Conservation (phyloP, 1,284 basidiomycete genomes). For the Phlebopus sp. region DNA sequence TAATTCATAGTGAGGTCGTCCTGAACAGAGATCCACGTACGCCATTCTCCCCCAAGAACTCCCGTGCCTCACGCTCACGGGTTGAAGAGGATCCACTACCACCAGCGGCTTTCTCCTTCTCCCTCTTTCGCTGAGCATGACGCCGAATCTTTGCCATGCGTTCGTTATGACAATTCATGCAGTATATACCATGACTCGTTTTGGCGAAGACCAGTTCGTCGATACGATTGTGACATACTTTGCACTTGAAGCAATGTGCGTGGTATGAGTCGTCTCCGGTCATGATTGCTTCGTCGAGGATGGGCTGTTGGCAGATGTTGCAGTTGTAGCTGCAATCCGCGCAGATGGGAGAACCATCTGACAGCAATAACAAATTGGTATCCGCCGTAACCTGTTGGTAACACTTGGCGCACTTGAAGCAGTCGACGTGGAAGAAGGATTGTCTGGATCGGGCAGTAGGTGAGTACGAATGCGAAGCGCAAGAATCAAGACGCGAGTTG, state of each 20-base stretch:
- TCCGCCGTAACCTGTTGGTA: conserved; percentile 81
- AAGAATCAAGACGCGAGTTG: conserved; percentile 3
- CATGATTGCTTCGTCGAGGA: conserved; percentile 98
- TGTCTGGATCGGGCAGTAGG: conserved; percentile 44
- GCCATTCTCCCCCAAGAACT: conserved; percentile 37
- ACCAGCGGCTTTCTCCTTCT: conserved; percentile 41
- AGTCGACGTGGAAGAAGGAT: conserved; percentile 81
- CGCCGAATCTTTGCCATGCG: conserved; percentile 89
- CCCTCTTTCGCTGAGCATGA: conserved; percentile 78
- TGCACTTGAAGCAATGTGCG: conserved; percentile 97
- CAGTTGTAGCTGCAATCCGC: conserved; percentile 96
- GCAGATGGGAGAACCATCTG: conserved; percentile 96
- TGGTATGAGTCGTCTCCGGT: conserved; percentile 99
- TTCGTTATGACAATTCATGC: conserved; percentile 97
- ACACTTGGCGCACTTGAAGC: conserved; percentile 85
- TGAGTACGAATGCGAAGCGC: conserved; percentile 1
- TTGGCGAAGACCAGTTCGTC: conserved; percentile 99
- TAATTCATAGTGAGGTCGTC: background rate
- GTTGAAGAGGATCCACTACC: conserved; percentile 43
- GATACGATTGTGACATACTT: conserved; percentile 90
- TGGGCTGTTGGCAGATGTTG: conserved; percentile 87
- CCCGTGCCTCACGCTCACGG: conserved; percentile 41
- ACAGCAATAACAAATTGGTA: conserved; percentile 92
- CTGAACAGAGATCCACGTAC: conserved; percentile 30
- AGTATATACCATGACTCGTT: conserved; percentile 97